Percentiles rank a stretch among this genome's conserved stretches.
phyloP scores from a whole-genome alignment of 805 yeast species.

The Lipomyces sp. region DNA sequence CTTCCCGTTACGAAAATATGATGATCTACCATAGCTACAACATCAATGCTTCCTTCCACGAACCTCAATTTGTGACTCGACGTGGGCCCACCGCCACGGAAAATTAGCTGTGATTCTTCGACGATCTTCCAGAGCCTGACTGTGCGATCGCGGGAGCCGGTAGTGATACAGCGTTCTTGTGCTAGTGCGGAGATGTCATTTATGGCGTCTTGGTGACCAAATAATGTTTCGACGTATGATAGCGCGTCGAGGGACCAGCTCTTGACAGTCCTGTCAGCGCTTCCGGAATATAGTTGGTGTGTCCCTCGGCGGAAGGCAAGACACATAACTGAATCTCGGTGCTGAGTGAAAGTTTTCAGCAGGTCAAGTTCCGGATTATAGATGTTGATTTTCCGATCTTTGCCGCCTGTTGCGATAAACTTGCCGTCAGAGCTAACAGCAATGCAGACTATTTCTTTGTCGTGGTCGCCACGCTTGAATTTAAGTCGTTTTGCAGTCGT shows the following conservation, averaged over 20 bases:
- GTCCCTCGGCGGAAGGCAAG: conserved; percentile 77
- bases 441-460: conserved; percentile 72
- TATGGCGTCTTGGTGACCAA: conserved; percentile 94
- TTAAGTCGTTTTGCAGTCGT: conserved; percentile 69
- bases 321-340: conserved; percentile 72
- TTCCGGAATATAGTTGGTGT: conserved; percentile 87
- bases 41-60: conserved; percentile 87
- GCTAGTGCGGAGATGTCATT: conserved; percentile 79
- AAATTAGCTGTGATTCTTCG: conserved; percentile 91
- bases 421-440: conserved; percentile 88
- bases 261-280: conserved; percentile 89
- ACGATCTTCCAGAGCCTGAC: conserved; percentile 97
- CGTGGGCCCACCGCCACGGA: conserved; percentile 78
- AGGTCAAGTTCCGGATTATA: conserved; percentile 84
- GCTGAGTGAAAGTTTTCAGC: conserved; percentile 73
- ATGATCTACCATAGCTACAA: conserved; percentile 89
- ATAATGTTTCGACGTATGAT: conserved; percentile 86
- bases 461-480: conserved; percentile 65
- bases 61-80: conserved; percentile 49
- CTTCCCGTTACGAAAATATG: conserved; percentile 92
- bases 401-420: conserved; percentile 89
- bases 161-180: conserved; percentile 92
- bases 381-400: conserved; percentile 76
- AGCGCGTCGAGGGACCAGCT: conserved; percentile 84
- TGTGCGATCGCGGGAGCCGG: conserved; percentile 92